Percentiles rank a stretch among this genome's conserved stretches.
Conservation (phyloP, 176 grass and related monocot genomes). For the Oryza glaberrima region DNA sequence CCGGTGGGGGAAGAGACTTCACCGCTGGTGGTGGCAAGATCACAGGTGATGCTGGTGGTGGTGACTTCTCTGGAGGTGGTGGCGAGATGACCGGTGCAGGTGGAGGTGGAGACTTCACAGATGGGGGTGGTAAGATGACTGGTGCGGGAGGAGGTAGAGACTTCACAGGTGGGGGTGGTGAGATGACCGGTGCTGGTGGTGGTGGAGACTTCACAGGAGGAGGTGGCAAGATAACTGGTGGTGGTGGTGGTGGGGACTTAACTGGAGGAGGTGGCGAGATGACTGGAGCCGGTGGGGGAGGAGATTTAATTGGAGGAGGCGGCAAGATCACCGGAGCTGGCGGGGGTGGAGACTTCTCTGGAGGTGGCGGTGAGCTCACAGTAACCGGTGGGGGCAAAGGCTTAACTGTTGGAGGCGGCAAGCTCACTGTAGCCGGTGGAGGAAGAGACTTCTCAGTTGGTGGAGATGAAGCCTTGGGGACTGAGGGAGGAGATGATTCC, state of each 20-base stretch:
- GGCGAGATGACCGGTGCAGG: no score
- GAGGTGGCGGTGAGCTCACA: neutral
- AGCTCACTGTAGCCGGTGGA: neutral
- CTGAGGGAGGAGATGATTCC: no score
- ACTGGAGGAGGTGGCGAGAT: neutral
- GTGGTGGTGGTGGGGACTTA: constrained; percentile 15
- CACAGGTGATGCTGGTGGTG: neutral
- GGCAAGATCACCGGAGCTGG: neutral
- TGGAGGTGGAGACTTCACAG: constrained; percentile 2
- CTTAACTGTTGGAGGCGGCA: neutral
- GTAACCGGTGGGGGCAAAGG: neutral
- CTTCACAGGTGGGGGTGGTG: neutral
- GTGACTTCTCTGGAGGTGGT: constrained; percentile 4
- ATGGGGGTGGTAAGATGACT: neutral
- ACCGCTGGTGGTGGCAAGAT: neutral
- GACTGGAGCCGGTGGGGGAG: neutral
- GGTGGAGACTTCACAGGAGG: neutral
- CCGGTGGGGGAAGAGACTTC: constrained; percentile 13
- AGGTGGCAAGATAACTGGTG: neutral
- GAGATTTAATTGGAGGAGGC: neutral
- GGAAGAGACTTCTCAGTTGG: neutral
- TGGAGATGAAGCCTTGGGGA: neutral
- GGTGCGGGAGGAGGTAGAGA: constrained; percentile 8
- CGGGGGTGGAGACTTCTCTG: neutral
- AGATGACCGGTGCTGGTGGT: neutral